Percentiles rank a stretch among this genome's conserved stretches.
phyloP scores from a whole-genome alignment of 495 filamentous ascomycete species.

The Chaetomium fimeti region DNA sequence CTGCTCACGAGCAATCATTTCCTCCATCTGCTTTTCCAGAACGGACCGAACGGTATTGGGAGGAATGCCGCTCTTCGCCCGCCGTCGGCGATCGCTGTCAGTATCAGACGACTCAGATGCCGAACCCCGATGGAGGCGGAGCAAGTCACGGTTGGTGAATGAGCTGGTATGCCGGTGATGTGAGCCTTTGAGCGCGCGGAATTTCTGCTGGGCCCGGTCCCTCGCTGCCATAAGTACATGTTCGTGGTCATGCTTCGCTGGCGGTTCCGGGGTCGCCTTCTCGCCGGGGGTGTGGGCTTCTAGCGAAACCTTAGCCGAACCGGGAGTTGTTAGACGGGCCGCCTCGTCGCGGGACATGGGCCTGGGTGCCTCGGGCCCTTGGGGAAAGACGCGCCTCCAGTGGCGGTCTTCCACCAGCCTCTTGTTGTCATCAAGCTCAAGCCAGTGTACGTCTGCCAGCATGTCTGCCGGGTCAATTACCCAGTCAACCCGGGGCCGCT shows the following conservation, averaged over 20 bases:
- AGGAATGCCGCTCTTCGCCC: constrained; percentile 36
- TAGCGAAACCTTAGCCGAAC: constrained; percentile 30
- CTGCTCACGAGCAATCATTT: constrained; percentile 58
- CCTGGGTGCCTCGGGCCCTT: constrained; percentile 28
- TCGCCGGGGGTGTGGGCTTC: constrained; percentile 21
- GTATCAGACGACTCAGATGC: constrained; percentile 49
- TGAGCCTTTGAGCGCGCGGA: constrained; percentile 48
- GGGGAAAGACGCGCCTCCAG: constrained; percentile 67
- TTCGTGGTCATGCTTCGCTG: constrained; percentile 32
- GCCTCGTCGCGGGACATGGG: constrained; percentile 27
- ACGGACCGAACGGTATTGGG: constrained; percentile 50
- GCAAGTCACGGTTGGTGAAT: constrained; percentile 42
- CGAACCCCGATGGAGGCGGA: constrained; percentile 42
- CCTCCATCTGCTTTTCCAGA: constrained; percentile 65
- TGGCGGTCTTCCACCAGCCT: constrained; percentile 69
- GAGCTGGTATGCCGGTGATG: constrained; percentile 48
- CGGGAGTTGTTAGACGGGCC: constrained; percentile 23
- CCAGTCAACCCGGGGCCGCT: constrained; percentile 76
- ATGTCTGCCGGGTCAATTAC: constrained; percentile 72
- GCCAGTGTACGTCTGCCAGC: constrained; percentile 81
- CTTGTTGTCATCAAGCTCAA: constrained; percentile 74
- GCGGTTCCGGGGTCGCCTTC: constrained; percentile 21
- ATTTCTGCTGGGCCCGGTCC: constrained; percentile 50
- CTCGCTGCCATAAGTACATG: constrained; percentile 38
- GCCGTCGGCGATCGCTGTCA: constrained; percentile 43